phyloP scores from a whole-genome alignment of 2,329 filamentous ascomycete species.

The Ilyonectria mors-panacis region DNA sequence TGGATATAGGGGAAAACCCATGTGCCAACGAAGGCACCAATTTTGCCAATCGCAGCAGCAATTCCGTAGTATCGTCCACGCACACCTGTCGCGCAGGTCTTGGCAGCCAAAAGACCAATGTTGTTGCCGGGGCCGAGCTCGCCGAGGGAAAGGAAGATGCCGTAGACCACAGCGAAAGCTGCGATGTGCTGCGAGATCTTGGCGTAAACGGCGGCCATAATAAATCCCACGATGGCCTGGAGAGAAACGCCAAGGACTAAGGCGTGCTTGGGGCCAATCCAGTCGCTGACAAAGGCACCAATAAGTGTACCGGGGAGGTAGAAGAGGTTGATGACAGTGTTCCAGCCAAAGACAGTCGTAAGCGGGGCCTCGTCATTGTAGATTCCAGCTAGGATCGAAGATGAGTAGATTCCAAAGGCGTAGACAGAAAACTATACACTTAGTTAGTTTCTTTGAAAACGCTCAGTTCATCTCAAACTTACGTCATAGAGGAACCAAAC shows the following conservation, averaged over 20 bases:
- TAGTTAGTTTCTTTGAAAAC: background rate
- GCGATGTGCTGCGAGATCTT: constrained; percentile 71
- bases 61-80: constrained; percentile 81
- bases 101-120: constrained; percentile 88
- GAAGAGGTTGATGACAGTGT: constrained; percentile 89
- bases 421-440: constrained; percentile 78
- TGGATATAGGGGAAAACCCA: constrained; percentile 85
- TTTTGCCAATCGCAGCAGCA: constrained; percentile 81
- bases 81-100: constrained; percentile 91
- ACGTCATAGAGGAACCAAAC: constrained; percentile 91
- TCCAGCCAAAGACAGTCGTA: constrained; percentile 89
- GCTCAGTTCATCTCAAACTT: constrained; percentile 44
- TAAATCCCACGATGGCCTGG: constrained; percentile 86
- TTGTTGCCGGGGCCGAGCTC: constrained; percentile 89
- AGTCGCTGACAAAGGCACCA: constrained; percentile 84
- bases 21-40: constrained; percentile 88
- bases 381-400: constrained; percentile 78
- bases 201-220: constrained; percentile 87
- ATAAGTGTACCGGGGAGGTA: constrained; percentile 87
- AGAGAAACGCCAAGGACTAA: constrained; percentile 78
- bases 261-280: constrained; percentile 82
- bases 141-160: constrained; percentile 56
- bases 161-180: constrained; percentile 56
- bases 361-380: constrained; percentile 73
- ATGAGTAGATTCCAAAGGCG: constrained; percentile 88